Evolutionary conservation across 225 moss, liverwort and hornwort genomes (phyloP).

Genomic region (Physcomitrium patens): DNA sequence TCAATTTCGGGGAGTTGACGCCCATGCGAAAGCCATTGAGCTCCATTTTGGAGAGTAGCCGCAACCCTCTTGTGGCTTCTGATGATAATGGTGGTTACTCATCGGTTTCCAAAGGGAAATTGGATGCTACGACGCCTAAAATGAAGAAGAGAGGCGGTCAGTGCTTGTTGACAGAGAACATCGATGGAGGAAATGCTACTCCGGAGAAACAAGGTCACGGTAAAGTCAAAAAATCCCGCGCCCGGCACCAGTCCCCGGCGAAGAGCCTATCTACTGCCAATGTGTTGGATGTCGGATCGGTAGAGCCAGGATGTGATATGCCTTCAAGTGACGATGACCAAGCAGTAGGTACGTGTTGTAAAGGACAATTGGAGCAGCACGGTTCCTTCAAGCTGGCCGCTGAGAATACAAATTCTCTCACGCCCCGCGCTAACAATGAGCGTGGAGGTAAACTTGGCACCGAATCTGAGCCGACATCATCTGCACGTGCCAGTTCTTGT

Average conservation of each 20-base stretch:
- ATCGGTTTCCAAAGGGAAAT: conserved; percentile 41
- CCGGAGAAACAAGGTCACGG: conserved; percentile 67
- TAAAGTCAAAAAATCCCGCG: conserved; percentile 54
- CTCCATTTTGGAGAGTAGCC: conserved; percentile 67
- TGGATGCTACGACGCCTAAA: conserved; percentile 47
- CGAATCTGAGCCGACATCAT: conserved; percentile 38
- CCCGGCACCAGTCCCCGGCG: conserved; percentile 47
- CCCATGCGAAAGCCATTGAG: conserved; percentile 74
- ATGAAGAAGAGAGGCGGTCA: conserved; percentile 61
- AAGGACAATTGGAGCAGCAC: neutral
- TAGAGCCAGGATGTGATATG: conserved; percentile 28
- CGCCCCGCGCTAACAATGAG: conserved; percentile 31
- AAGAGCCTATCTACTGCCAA: conserved; percentile 22
- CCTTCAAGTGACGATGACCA: conserved; percentile 8
- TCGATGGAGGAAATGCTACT: conserved; percentile 41
- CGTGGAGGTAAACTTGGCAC: conserved; percentile 29
- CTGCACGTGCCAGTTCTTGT: conserved; percentile 28
- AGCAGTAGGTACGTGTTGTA: neutral
- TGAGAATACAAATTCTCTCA: conserved; percentile 2
- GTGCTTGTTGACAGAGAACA: conserved; percentile 50
- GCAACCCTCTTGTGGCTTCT: conserved; percentile 45
- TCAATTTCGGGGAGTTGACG: conserved; percentile 45
- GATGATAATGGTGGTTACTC: conserved; percentile 48
- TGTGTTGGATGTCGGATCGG: conserved; percentile 35
- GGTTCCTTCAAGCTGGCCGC: neutral